Conservation (phyloP, 306 rosid species). For the Cicer yamashitae region DNA sequence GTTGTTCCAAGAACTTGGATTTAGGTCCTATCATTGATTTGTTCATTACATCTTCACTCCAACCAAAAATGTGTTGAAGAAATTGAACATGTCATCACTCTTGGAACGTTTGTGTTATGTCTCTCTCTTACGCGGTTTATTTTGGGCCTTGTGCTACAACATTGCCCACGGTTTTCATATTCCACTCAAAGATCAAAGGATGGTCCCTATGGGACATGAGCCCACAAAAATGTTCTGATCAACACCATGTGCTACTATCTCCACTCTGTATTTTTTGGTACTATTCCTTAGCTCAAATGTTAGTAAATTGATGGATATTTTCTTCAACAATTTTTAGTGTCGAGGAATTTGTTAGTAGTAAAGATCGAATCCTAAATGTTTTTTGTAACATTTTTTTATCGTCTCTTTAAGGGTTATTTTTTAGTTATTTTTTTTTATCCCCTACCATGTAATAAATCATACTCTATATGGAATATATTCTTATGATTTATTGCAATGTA, state of each 20-base stretch:
- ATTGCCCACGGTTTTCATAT: slow-evolving; percentile 33
- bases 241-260: slow-evolving; percentile 44
- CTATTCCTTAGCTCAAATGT: slow-evolving; percentile 1
- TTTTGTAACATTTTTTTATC: too few species aligned
- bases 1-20: slow-evolving; percentile 23
- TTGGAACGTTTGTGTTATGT: slow-evolving; percentile 41
- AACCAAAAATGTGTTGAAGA: slow-evolving; percentile 42
- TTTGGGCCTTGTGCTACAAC: slow-evolving; percentile 43
- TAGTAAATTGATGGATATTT: background rate
- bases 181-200: background rate
- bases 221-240: slow-evolving; percentile 46
- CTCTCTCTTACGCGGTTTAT: slow-evolving; percentile 51
- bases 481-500: background rate
- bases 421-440: too few species aligned
- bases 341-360: too few species aligned
- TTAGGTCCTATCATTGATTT: slow-evolving; percentile 29
- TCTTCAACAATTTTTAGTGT: background rate
- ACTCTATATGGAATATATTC: background rate
- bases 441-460: background rate
- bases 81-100: slow-evolving; percentile 43
- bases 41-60: slow-evolving; percentile 20
- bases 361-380: too few species aligned
- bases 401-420: background rate
- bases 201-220: slow-evolving; percentile 51
- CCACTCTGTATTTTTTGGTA: slow-evolving; percentile 1